Base-by-base conservation (phyloP, 495 filamentous ascomycete species). In the Immersiella caudata region DNA sequence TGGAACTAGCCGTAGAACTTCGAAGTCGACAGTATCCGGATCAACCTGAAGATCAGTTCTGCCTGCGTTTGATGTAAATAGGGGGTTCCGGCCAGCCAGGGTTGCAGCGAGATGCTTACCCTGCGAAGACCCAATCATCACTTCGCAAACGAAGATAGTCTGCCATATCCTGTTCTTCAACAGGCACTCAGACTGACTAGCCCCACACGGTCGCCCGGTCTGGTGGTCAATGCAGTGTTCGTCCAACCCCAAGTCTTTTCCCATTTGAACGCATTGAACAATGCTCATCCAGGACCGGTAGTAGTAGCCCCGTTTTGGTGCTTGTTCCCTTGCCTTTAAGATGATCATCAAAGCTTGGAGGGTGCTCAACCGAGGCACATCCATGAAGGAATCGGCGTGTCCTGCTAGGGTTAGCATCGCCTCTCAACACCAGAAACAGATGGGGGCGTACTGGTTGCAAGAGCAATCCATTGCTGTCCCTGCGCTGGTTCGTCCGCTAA, bases 271-370 rank as follows among this genome's bases (percentile, higher is more conserved):
- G 63, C 94, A 89, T 51, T 91, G 93, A 62, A 97, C 94, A 56
- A 97, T 88, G 7, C 91, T 96, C 87, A 97, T 97, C 95, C 95
- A 99, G 12, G 95, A 99, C 25, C 95, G 88, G 75, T 94, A 98
- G 78, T 95, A 99, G 76, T 99, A 99, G 1, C 95, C 95, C 71
- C 93, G 89, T 75, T 95, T 95, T 1, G 96, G 96, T 12, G 90
- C 87, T 33, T 92, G 89, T 76, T 99, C 95, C 68, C 94, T 84
- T 1, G 95, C 96, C 80, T 99, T 99, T 20, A 97, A 76, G 49
- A 98, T 80, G 35, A 99, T 87, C 60, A 97, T 81, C 64, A 97
- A 79, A 1, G 93, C 96, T 79, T 99, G 95, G 16, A 99, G 90
- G 5, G 95, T 99, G 75, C 94, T 98, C 66, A 99, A 70, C 8